phyloP scores from a whole-genome alignment of 208 protist species.

The Novymonas esmeraldas region DNA sequence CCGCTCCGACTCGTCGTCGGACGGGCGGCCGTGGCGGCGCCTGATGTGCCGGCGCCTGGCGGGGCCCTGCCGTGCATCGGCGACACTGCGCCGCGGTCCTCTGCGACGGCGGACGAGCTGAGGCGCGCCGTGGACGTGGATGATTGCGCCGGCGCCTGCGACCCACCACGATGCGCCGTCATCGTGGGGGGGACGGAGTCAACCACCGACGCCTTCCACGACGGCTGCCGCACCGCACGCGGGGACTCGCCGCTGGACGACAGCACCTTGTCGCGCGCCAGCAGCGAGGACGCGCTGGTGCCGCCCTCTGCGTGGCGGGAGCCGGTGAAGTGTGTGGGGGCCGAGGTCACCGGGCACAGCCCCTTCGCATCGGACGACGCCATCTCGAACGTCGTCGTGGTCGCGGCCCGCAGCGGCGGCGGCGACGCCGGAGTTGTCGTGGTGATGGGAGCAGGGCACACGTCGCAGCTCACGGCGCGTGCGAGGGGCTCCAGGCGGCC shows the following conservation, averaged over 20 bases:
- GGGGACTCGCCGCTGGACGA: background rate
- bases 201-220: background rate
- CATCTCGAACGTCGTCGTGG: too few relatives aligned
- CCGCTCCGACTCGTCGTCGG: conserved; percentile 16
- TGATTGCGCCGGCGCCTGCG: background rate
- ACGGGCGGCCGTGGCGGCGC: too few relatives aligned
- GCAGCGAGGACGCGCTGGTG: background rate
- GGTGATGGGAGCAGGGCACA: too few relatives aligned
- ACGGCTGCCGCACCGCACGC: background rate
- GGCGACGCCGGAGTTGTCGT: too few relatives aligned
- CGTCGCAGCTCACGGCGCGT: too few relatives aligned
- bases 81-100: background rate
- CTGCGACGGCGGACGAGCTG: background rate
- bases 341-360: too few relatives aligned
- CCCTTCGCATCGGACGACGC: too few relatives aligned
- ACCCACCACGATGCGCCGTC: background rate
- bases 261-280: background rate
- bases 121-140: background rate
- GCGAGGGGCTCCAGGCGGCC: too few relatives aligned
- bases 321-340: too few relatives aligned
- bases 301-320: background rate
- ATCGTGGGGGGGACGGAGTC: background rate
- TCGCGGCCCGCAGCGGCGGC: too few relatives aligned
- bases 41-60: too few relatives aligned
- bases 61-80: background rate